Evolutionary conservation across 805 yeast genomes (phyloP), one percentile per base, ranked within the genome.

Genomic region (Vanderwaltozyma tropicalis): DNA sequence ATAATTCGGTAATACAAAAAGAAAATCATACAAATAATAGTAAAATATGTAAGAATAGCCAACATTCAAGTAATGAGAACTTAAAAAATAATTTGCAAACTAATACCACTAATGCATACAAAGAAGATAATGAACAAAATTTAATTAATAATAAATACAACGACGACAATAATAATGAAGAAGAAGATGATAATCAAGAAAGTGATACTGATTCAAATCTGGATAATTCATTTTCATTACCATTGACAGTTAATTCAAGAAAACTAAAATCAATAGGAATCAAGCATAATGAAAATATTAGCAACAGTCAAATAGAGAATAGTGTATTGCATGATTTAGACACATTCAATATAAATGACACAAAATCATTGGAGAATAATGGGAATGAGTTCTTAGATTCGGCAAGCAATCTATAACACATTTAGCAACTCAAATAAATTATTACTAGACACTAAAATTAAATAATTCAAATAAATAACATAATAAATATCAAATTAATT

Each of bases 211-310:
- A 41, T 28, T 44, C 39, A 17, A 37, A 34, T n/a, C 42, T 43
- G 26, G 75, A 72, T 42, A 73, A 71, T 45, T 72, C 78, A 1
- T 72, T 73, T 48, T 70, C 77, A 1, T 47, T 73, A 35, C 78
- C 78, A 30, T 53, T 47, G 45, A 70, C 56, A 14, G 25, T 21
- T 1, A 15, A 21, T 12, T 37, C 38, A n/a, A 30, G 34, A 19
- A 35, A 35, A 17, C 17, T 15, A 1, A 19, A n/a, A 7, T 20
- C 13, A 6, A 26, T 19, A 10, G 20, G 19, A 7, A 24, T 9
- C 9, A n/a, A 22, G 19, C 9, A n/a, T n/a, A n/a, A n/a, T n/a
- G n/a, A n/a, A n/a, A n/a, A n/a, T n/a, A n/a, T n/a, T n/a, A n/a
- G 27, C 27, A 24, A 7, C n/a, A 24, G 12, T 8, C 13, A 24